These are phyloP conservation scores for Paxillus ammoniavirescens DNA, from an alignment of 768 basidiomycete genomes.

Conservation along the genomic window DNA sequence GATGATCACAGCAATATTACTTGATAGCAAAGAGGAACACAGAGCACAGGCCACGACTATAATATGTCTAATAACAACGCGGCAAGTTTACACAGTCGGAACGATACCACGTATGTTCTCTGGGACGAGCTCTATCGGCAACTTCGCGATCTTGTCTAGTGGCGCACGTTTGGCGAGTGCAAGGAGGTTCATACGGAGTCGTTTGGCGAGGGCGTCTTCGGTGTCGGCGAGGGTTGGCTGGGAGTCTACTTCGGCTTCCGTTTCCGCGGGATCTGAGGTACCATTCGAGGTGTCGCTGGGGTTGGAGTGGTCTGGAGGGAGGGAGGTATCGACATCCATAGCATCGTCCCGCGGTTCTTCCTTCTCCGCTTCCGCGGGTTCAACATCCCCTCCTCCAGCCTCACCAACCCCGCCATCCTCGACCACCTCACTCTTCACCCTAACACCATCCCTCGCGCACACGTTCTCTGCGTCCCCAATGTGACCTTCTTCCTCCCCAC, in stretches of 20 bases:
- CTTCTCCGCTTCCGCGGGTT: constrained; percentile 3
- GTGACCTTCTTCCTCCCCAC: background rate
- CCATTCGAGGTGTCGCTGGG: background rate
- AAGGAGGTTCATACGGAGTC: constrained; percentile 69
- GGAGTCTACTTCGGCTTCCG: constrained; percentile 3
- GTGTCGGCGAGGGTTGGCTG: background rate
- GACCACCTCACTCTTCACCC: constrained; percentile 14
- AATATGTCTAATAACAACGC: background rate
- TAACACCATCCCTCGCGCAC: background rate
- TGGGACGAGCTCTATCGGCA: constrained; percentile 66
- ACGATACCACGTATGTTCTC: constrained; percentile 63
- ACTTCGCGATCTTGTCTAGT: constrained; percentile 61
- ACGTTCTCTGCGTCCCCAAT: background rate
- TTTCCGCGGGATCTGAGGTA: background rate
- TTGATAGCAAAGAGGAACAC: background rate
- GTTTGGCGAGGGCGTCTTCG: constrained; percentile 53
- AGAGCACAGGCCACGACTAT: background rate
- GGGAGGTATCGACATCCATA: constrained; percentile 22
- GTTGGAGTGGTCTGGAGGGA: background rate
- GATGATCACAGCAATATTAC: background rate
- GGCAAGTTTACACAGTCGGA: constrained; percentile 39
- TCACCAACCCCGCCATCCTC: background rate
- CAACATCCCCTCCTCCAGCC: background rate
- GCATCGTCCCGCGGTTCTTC: constrained; percentile 4
- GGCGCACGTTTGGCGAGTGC: constrained; percentile 79